These are phyloP conservation scores for Rhizopogon vesiculosus DNA, from an alignment of 768 basidiomycete genomes.

Conservation along the genomic window DNA sequence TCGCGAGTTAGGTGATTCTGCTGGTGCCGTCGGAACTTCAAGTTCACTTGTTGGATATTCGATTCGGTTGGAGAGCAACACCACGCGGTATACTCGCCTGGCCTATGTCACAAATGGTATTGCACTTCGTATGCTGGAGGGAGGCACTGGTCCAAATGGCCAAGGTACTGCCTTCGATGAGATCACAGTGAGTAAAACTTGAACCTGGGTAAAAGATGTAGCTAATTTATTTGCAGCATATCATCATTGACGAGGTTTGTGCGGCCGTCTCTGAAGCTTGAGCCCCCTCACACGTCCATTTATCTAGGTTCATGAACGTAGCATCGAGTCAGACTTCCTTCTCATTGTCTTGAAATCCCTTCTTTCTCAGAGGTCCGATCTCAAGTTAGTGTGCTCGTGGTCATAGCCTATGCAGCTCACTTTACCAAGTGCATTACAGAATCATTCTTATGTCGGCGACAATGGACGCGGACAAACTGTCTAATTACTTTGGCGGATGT, in stretches of 20 bases:
- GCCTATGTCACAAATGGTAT: slow-evolving; percentile 94
- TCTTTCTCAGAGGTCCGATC: slow-evolving; percentile 65
- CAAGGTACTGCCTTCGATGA: slow-evolving; percentile 87
- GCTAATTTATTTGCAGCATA: slow-evolving; percentile 49
- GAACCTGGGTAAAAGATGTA: not conserved
- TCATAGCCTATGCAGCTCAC: not conserved
- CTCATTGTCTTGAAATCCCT: slow-evolving; percentile 89
- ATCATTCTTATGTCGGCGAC: slow-evolving; percentile 98
- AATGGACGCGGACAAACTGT: slow-evolving; percentile 86
- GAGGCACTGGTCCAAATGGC: slow-evolving; percentile 62
- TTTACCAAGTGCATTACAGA: slow-evolving; percentile 34
- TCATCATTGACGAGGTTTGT: slow-evolving; percentile 89
- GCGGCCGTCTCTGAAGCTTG: not conserved
- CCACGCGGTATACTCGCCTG: slow-evolving; percentile 70
- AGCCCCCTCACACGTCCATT: not conserved
- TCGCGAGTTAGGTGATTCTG: slow-evolving; percentile 82
- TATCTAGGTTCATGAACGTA: slow-evolving; percentile 84
- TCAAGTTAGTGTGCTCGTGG: slow-evolving; percentile 56
- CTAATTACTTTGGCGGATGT: slow-evolving; percentile 81
- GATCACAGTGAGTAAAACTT: slow-evolving; percentile 63
- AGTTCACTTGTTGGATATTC: slow-evolving; percentile 90
- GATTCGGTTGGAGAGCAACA: slow-evolving; percentile 87
- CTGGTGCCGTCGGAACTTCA: slow-evolving; percentile 69
- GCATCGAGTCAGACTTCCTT: slow-evolving; percentile 96
- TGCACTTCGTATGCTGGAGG: slow-evolving; percentile 94